Base-by-base conservation (phyloP, 2,329 filamentous ascomycete genomes). In the Penicillium digitatum region DNA sequence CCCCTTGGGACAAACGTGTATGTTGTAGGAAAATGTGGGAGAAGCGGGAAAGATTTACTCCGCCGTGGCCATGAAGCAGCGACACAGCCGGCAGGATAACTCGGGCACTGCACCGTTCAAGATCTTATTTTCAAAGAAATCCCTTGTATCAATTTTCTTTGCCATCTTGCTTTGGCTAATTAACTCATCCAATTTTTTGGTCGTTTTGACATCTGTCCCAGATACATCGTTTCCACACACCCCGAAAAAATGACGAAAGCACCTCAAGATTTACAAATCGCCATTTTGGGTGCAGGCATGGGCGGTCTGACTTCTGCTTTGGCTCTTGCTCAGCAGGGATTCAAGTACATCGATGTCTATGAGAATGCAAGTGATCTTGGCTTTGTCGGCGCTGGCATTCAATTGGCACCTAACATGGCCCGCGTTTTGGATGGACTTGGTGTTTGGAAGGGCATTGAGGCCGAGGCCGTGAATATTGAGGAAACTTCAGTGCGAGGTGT, bases 301-400 rank as follows among this genome's bases (percentile, higher is more conserved):
- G 89, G 88, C 49, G 89, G 89, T 27, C 78, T 93, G 27, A 84
- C 87, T 54, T 81, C 79, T 48, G 88, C 88, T 7, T 80, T 93
- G 34, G 83, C 88, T 12, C 81, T 93, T 34, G 88, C 89, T 38
- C 87, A 87, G 73, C 84, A 86, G 64, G 89, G 89, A 8, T 92
- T 93, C 73, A 82, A 79, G 60, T 77, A 87, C 54, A 86, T 93
- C 65, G 79, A 87, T 52, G 83, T 93, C 48, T 93, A 85, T 69
- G 89, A 93, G 69, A 82, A 80, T 34, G 88, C 88, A 0, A 82
- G 86, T 5, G 82, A 84, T 61, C 79, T 93, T 4, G 89, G 89
- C 5, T 93, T 93, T 64, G 88, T 93, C 1, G 90, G 90, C 24
- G 90, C 90, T 1, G 90, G 90, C 5, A 93, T 94, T 61, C 90